phyloP scores from a whole-genome alignment of 2,329 filamentous ascomycete genomes.

The Hyphodiscus sp. region DNA sequence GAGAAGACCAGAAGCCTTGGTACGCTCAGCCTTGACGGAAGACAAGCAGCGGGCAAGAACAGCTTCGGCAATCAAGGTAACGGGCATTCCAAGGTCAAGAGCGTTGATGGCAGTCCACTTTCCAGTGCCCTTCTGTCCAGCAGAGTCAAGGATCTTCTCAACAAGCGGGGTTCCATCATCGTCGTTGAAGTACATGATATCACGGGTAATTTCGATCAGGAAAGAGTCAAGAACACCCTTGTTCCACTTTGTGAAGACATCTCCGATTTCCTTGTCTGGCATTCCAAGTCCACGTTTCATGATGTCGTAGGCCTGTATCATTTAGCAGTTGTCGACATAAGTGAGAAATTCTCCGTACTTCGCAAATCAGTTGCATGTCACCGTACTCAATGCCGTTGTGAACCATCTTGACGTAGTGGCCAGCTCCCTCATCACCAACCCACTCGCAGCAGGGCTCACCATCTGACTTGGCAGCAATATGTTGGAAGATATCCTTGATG shows the following conservation, averaged over 20 bases:
- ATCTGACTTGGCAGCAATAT: conserved; percentile 95
- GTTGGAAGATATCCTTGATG: conserved; percentile 99
- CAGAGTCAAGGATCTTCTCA: conserved; percentile 98
- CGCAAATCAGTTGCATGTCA: conserved; percentile 99
- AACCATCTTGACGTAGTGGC: conserved; percentile 99
- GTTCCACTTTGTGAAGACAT: conserved; percentile 95
- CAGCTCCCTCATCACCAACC: conserved; percentile 98
- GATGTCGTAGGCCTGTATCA: conserved; percentile 86
- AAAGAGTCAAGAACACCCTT: conserved; percentile 97
- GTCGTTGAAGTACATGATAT: conserved; percentile 98
- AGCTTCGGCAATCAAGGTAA: conserved; percentile 95
- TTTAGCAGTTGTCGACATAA: conserved; percentile 9
- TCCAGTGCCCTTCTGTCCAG: conserved; percentile 98
- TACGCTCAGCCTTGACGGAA: conserved; percentile 89
- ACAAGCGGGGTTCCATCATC: conserved; percentile 85
- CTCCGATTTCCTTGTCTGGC: conserved; percentile 88
- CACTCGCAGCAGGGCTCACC: conserved; percentile 98
- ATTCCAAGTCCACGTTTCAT: conserved; percentile 96
- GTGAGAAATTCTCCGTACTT: conserved; percentile 53
- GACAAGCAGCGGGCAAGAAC: conserved; percentile 94
- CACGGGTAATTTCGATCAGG: conserved; percentile 97
- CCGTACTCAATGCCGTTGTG: conserved; percentile 99
- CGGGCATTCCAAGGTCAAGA: conserved; percentile 95
- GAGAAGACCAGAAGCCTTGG: conserved; percentile 72
- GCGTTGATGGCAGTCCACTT: conserved; percentile 99